A percentile compares a stretch with the other conserved stretches of the same genome.
Evolutionary conservation across 129 eudicot species (phyloP).

Genomic region (Oenanthe sinensis): DNA sequence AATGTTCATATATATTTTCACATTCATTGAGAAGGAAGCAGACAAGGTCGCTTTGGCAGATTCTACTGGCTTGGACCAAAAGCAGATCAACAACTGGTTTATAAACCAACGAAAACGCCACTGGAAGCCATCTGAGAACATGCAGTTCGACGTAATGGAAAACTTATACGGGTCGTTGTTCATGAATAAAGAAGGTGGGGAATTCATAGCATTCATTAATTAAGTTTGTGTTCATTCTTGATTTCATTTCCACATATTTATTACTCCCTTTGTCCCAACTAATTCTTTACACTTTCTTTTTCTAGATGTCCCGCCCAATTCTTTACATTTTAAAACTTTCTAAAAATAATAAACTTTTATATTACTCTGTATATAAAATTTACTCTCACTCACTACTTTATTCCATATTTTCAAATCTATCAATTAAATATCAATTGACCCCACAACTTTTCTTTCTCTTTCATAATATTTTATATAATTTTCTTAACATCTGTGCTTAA

Average conservation of each 20-base stretch:
- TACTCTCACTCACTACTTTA: too few species aligned
- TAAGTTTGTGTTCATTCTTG: neutral
- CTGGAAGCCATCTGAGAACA: slow-evolving; percentile 61
- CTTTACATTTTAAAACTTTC: too few species aligned
- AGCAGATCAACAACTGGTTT: slow-evolving; percentile 71
- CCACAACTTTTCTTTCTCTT: too few species aligned
- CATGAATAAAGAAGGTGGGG: slow-evolving; percentile 26
- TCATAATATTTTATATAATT: too few species aligned
- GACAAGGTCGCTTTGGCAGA: slow-evolving; percentile 54
- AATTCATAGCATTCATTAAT: neutral
- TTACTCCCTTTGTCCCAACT: too few species aligned
- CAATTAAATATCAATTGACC: too few species aligned
- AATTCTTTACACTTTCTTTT: too few species aligned
- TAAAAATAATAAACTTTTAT: too few species aligned
- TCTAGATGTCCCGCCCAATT: too few species aligned
- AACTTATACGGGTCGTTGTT: slow-evolving; percentile 35
- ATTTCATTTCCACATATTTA: neutral
- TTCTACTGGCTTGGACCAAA: slow-evolving; percentile 54
- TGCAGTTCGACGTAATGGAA: slow-evolving; percentile 50
- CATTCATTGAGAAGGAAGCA: slow-evolving; percentile 38
- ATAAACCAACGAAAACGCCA: slow-evolving; percentile 66
- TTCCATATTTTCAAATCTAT: too few species aligned
- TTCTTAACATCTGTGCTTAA: too few species aligned
- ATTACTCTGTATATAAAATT: too few species aligned
- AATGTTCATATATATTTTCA: neutral